Evolutionary conservation across 176 grass and related monocot species (phyloP).

Genomic region (Hordeum marinum): DNA sequence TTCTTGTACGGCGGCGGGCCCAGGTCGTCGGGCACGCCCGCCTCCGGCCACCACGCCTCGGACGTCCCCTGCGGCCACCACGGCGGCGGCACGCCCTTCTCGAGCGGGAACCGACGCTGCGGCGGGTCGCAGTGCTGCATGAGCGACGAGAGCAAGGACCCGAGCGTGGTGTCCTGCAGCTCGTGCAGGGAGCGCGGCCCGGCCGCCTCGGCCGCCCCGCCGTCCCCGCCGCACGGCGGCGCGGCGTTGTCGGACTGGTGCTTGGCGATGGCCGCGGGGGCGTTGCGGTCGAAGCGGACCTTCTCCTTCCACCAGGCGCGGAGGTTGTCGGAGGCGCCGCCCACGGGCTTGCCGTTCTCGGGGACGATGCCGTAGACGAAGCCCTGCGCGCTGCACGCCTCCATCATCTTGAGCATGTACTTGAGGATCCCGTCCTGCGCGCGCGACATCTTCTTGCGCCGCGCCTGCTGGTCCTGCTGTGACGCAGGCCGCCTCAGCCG

Average conservation of each 20-base stretch:
- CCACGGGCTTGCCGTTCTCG: slow-evolving; percentile 86
- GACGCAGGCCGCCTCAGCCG: slow-evolving; percentile 24
- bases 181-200: slow-evolving; percentile 59
- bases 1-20: slow-evolving; percentile 89
- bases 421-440: slow-evolving; percentile 91
- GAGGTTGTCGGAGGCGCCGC: slow-evolving; percentile 85
- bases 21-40: slow-evolving; percentile 41
- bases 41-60: slow-evolving; percentile 67
- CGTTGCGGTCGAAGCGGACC: slow-evolving; percentile 88
- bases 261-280: slow-evolving; percentile 63
- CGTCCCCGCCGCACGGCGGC: not conserved
- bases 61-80: slow-evolving; percentile 67
- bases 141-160: slow-evolving; percentile 72
- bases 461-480: slow-evolving; percentile 64
- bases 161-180: slow-evolving; percentile 92
- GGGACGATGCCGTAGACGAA: slow-evolving; percentile 96
- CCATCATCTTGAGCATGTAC: slow-evolving; percentile 99
- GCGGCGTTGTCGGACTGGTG: slow-evolving; percentile 34
- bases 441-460: slow-evolving; percentile 95
- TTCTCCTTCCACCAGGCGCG: slow-evolving; percentile 97
- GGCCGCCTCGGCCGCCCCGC: not conserved
- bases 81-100: slow-evolving; percentile 68
- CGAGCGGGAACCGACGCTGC: slow-evolving; percentile 77
- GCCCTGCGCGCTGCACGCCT: slow-evolving; percentile 88
- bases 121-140: slow-evolving; percentile 96